Base-by-base conservation (phyloP, 176 grass and related monocot genomes). In the Aegilops bicornis region DNA sequence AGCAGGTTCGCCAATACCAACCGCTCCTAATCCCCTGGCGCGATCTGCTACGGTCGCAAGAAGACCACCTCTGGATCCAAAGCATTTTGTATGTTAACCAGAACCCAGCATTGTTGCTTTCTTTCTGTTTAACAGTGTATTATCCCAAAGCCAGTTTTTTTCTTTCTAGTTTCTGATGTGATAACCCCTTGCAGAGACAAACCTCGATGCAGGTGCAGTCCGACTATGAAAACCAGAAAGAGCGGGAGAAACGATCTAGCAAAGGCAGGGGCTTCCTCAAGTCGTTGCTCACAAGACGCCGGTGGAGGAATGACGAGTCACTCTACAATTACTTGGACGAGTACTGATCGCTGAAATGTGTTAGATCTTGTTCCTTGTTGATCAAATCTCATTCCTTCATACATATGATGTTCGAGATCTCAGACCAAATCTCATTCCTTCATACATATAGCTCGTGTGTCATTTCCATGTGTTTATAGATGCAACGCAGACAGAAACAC, bases 241-340 rank as follows among this genome's bases (percentile, higher is more conserved):
- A 91, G 27, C 71, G 64, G 19, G 92, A 91, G 78, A 89, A 85
- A 40, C 94, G 76, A 80, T 82, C 89, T 43, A 93, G 79, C 63
- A 97, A 98, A 84, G 89, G 92, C 37, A 86, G 78, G 84, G 91
- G 91, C 29, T 93, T 98, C 86, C 90, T 98, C 84, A 98, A 84
- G 87, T 88, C 89, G 1, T 76, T 98, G 90, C 96, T 98, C 27
- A 85, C 88, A 13, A 89, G 93, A 84, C 90, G 86, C 19, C 84
- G 91, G 37, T 98, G 91, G 70, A 92, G 92, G 84, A 94, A 89
- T 8, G 91, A 98, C 2, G 93, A 95, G 64, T 95, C 93, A 6
- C 76, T 98, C 88, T 98, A 98, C 84, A 94, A 79, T 86, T 98
- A 98, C 86, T 86, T 98, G 85, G 91, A 98, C 60, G 96, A 98